A percentile compares a stretch with the other conserved stretches of the same genome.
Conservation (phyloP, 176 grass and related monocot species). For the Elaeis guineensis region DNA sequence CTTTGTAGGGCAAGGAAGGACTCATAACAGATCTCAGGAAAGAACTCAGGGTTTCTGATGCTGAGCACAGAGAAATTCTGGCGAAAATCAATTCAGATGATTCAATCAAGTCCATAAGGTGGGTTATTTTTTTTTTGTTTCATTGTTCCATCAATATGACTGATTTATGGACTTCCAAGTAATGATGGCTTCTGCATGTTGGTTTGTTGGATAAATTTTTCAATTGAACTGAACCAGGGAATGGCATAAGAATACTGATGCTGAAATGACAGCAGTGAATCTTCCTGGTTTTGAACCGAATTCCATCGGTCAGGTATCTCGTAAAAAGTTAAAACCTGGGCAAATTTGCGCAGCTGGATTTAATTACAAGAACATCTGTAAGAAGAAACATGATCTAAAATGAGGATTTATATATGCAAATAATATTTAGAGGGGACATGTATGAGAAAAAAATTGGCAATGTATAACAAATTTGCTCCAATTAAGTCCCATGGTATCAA, state of each 20-base stretch:
- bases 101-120: constrained; percentile 54
- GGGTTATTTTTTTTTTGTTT: not conserved
- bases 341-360: too few species aligned
- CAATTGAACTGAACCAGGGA: not conserved
- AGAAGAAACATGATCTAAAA: too few species aligned
- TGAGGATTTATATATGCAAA: too few species aligned
- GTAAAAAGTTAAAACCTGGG: constrained; percentile 34
- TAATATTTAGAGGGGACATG: too few species aligned
- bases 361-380: too few species aligned
- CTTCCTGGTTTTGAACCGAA: constrained; percentile 13
- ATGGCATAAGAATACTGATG: too few species aligned
- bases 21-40: constrained; percentile 52
- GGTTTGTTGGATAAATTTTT: not conserved
- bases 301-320: constrained; percentile 8
- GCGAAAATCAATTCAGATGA: constrained; percentile 40
- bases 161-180: too few species aligned
- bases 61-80: constrained; percentile 60
- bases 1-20: constrained; percentile 36
- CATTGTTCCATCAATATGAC: too few species aligned
- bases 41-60: constrained; percentile 53
- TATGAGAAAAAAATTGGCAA: too few species aligned
- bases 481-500: too few species aligned
- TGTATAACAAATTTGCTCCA: too few species aligned
- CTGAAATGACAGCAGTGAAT: not conserved
- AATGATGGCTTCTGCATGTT: not conserved